Conservation (phyloP, 2,329 filamentous ascomycete species). For the Diaporthe sp. region DNA sequence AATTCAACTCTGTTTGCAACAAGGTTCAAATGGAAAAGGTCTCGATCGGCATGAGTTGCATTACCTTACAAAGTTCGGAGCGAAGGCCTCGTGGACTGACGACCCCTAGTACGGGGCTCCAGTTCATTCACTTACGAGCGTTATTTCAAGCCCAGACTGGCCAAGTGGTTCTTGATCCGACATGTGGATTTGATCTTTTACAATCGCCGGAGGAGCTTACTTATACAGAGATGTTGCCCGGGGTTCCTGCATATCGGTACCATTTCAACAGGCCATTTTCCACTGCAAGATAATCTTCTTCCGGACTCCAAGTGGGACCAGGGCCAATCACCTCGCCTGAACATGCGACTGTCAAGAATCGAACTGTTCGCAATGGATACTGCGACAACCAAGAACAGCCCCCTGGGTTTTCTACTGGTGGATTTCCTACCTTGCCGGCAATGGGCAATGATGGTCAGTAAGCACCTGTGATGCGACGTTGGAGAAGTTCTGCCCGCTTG, state of each 20-base stretch:
- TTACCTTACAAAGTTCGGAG: neutral
- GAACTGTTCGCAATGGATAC: neutral
- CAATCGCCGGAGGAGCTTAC: neutral
- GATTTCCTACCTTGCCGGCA: too few species aligned
- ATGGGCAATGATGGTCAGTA: neutral
- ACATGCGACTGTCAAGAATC: neutral
- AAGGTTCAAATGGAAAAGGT: neutral
- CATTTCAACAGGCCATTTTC: conserved; percentile 4
- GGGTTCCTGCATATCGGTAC: neutral
- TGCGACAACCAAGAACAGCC: neutral
- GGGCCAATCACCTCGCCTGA: neutral
- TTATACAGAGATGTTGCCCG: neutral
- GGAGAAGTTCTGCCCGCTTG: neutral
- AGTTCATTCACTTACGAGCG: neutral
- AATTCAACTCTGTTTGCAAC: neutral
- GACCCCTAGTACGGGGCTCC: neutral
- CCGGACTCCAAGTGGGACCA: neutral
- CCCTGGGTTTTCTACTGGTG: too few species aligned
- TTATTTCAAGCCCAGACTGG: neutral
- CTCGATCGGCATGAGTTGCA: neutral
- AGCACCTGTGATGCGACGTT: neutral
- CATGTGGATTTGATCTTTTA: neutral
- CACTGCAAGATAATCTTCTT: neutral
- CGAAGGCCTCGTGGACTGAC: too few species aligned
- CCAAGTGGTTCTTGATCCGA: neutral